A percentile compares a stretch with the other conserved stretches of the same genome.
These are phyloP conservation scores for Cucurbita moschata DNA, from an alignment of 306 rosid species.

Conservation along the genomic window DNA sequence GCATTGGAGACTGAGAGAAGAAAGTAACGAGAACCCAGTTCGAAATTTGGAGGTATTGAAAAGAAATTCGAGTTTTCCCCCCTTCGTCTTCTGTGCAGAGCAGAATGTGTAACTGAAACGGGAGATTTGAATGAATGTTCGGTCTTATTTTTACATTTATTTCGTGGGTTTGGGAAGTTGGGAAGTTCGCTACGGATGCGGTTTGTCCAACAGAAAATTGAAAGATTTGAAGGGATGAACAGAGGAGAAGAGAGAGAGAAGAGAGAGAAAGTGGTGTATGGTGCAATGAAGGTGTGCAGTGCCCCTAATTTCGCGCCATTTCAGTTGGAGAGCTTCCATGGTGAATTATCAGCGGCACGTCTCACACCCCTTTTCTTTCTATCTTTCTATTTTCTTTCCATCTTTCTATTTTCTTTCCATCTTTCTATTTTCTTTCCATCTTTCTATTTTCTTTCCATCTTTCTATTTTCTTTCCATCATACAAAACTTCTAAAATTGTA, in stretches of 20 bases:
- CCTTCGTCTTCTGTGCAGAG: background rate
- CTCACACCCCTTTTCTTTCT: background rate
- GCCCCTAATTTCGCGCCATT: conserved; percentile 1
- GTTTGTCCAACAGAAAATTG: conserved; percentile 6
- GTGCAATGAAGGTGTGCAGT: background rate
- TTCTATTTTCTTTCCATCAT: too few species aligned
- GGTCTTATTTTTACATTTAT: background rate
- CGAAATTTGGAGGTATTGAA: background rate
- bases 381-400: too few species aligned
- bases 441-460: too few species aligned
- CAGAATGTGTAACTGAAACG: background rate
- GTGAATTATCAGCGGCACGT: background rate
- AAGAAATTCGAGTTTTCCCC: background rate
- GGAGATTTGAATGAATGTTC: background rate
- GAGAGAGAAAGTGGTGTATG: background rate
- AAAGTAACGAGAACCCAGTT: background rate
- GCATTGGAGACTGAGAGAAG: background rate
- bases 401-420: too few species aligned
- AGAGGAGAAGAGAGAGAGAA: background rate
- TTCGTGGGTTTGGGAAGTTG: conserved; percentile 5
- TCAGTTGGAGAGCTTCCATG: background rate
- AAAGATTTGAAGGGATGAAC: background rate
- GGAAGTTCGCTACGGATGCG: conserved; percentile 22
- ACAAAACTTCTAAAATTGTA: too few species aligned
- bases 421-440: too few species aligned